Percentiles rank a stretch among this genome's conserved stretches.
Conservation (phyloP, 2,329 filamentous ascomycete genomes). For the Lomentospora prolificans region DNA sequence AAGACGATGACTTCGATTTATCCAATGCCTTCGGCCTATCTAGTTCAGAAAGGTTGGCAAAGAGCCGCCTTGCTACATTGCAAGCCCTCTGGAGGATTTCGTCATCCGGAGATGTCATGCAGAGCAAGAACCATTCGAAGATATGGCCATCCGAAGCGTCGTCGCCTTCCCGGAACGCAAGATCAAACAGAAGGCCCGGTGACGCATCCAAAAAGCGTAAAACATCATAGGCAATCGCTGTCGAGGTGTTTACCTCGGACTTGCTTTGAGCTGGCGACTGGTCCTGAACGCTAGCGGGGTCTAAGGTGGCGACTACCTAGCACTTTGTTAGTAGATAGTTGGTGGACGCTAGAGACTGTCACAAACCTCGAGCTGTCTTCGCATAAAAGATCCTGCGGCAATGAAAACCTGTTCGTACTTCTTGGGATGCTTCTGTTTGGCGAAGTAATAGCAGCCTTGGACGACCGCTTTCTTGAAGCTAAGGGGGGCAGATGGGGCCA, state of each 20-base stretch:
- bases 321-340: neutral
- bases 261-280: neutral
- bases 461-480: constrained; percentile 54
- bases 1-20: constrained; percentile 24
- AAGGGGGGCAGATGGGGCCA: constrained; percentile 44
- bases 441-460: constrained; percentile 54
- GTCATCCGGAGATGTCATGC: constrained; percentile 41
- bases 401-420: constrained; percentile 46
- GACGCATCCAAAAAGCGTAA: constrained; percentile 48
- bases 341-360: neutral
- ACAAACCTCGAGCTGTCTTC: constrained; percentile 44
- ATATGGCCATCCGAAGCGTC: constrained; percentile 23
- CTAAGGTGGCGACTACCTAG: constrained; percentile 2
- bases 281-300: neutral
- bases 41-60: constrained; percentile 27
- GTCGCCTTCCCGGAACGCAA: neutral
- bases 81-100: constrained; percentile 38
- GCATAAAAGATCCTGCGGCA: constrained; percentile 46
- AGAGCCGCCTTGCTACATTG: constrained; percentile 37
- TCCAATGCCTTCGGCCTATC: constrained; percentile 25
- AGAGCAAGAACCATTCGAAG: constrained; percentile 42
- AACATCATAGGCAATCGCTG: constrained; percentile 39
- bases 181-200: constrained; percentile 21
- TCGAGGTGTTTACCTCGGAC: constrained; percentile 20
- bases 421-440: constrained; percentile 36